A percentile compares a stretch with the other conserved stretches of the same genome.
Conservation (phyloP, 2,329 filamentous ascomycete genomes). For the Penicillium sp. region DNA sequence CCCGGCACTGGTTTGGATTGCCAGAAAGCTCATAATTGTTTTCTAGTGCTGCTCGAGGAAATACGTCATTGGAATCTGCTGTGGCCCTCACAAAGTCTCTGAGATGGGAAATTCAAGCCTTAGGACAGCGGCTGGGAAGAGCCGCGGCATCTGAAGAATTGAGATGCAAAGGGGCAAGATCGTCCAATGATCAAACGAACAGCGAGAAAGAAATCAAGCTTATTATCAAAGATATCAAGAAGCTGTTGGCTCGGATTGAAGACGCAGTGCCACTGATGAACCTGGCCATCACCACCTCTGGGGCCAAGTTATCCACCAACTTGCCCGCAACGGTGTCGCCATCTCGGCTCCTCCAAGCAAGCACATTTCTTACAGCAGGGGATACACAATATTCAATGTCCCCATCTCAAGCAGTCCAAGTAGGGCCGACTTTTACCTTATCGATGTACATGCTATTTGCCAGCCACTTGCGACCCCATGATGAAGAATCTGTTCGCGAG, state of each 20-base stretch:
- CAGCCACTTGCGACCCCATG: conserved; percentile 65
- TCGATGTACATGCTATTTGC: conserved; percentile 95
- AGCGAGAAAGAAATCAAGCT: conserved; percentile 64
- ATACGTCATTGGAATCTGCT: conserved; percentile 79
- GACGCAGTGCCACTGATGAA: conserved; percentile 89
- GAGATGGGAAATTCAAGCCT: conserved; percentile 75
- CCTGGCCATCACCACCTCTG: conserved; percentile 89
- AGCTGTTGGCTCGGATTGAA: conserved; percentile 75
- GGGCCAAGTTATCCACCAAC: conserved; percentile 77
- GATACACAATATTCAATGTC: conserved; percentile 76
- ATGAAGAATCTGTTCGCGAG: conserved; percentile 60
- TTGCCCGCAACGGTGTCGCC: conserved; percentile 83
- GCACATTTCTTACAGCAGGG: conserved; percentile 81
- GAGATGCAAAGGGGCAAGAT: conserved; percentile 33
- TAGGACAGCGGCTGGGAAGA: conserved; percentile 72
- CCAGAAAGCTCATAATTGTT: background rate
- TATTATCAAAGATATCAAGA: conserved; percentile 74
- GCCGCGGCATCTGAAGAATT: conserved; percentile 63
- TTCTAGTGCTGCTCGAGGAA: conserved; percentile 65
- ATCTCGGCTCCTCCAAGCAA: conserved; percentile 86
- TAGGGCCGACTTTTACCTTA: conserved; percentile 81
- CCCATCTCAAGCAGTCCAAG: conserved; percentile 67
- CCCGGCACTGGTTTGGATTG: background rate
- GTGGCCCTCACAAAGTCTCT: conserved; percentile 79
- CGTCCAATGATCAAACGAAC: conserved; percentile 51